These are phyloP conservation scores for Hypericum perforatum DNA, from an alignment of 345 rosid species.

Conservation along the genomic window DNA sequence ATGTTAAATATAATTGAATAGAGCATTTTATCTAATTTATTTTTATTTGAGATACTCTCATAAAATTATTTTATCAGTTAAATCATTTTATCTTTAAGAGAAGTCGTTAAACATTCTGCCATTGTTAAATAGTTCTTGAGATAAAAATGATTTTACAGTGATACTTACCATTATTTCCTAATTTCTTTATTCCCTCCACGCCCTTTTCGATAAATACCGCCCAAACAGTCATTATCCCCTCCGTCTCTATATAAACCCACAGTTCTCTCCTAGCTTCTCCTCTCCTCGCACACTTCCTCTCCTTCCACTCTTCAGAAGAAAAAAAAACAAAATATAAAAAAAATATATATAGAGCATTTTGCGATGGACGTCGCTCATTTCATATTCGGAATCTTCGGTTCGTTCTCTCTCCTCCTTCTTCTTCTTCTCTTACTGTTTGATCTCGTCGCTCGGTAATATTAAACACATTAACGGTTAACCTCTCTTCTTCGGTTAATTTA, in stretches of 20 bases:
- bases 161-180: not conserved
- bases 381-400: constrained; percentile 86
- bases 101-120: too few species aligned
- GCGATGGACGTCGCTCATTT: constrained; percentile 47
- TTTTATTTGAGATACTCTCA: too few species aligned
- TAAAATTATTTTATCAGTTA: too few species aligned
- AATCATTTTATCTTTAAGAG: too few species aligned
- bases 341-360: not conserved
- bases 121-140: too few species aligned
- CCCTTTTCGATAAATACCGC: not conserved
- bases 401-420: constrained; percentile 6
- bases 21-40: too few species aligned
- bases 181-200: not conserved
- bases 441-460: too few species aligned
- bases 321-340: not conserved
- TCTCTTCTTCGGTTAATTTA: constrained; percentile 1
- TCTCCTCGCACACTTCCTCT: not conserved
- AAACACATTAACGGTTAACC: not conserved
- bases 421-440: not conserved
- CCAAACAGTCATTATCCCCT: constrained; percentile 1
- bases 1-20: too few species aligned
- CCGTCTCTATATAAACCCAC: not conserved
- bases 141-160: too few species aligned
- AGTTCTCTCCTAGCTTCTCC: not conserved
- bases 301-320: not conserved